Base-by-base conservation (phyloP, 768 basidiomycete species). In the Tylopilus rubrobrunneus region DNA sequence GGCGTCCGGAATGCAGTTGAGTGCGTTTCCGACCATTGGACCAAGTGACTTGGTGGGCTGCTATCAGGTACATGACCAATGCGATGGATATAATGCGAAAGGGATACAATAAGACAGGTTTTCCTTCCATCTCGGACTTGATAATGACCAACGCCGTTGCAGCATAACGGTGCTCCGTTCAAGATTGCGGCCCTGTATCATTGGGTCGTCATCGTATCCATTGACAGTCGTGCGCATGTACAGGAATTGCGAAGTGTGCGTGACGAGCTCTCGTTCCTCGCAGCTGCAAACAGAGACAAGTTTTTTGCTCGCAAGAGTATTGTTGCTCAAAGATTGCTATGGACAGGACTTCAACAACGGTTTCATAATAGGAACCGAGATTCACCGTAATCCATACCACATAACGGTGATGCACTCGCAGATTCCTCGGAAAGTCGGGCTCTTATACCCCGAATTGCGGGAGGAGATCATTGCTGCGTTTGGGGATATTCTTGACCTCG, bases 391-490 rank as follows among this genome's bases (percentile, higher is more conserved):
- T 74, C 15, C 45, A 55, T 71, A 70, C 49, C 74, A 74, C 40
- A 34, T 65, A 10, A 21, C 34, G 2, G 48, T 71, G 29, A 37
- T 76, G 25, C 68, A 62, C 29, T 31, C 29, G 29, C 29, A 31
- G 29, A 3, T 31, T 31, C 29, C 29, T 31, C 7, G 29, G 1
- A 31, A 31, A 31, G 29, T 31, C 8, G 29, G 29, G 29, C 29
- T 31, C 29, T 31, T 31, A 31, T 31, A 31, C 54, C 68, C 74
- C 1, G 71, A 73, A 19, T 59, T 83, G 14, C 73, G 78, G 25
- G 25, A 25, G n/a, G 83, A 84, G 60, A 67, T 81, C 12, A 48
- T 62, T 1, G 51, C 62, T 0, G 67, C 80, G 0, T 76, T 80
- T 48, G 58, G 61, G 2, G 76, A 76, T 3, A 56, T 68, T 23